Evolutionary conservation across 257 asterid genomes (phyloP).

Genomic region (Ehretia macrophylla): DNA sequence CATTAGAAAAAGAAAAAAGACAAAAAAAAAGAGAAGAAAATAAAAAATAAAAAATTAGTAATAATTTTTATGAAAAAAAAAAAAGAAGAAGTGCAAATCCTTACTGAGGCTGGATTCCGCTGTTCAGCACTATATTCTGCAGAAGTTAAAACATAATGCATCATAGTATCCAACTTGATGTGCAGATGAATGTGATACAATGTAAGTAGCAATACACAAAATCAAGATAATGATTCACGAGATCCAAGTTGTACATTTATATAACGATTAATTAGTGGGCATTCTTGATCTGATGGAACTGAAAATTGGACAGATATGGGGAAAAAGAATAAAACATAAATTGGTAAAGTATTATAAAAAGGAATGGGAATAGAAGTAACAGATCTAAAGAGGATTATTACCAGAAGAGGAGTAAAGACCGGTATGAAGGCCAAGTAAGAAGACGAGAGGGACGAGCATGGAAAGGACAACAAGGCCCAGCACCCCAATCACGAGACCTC

Average conservation of each 20-base stretch:
- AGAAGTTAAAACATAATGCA: conserved; percentile 8
- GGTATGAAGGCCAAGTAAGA: conserved; percentile 77
- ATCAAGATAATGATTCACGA: neutral
- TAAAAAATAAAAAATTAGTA: too few relatives aligned
- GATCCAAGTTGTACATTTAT: neutral
- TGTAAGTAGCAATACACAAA: too few relatives aligned
- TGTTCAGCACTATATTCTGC: conserved; percentile 64
- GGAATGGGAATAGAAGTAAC: neutral
- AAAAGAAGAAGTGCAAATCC: conserved; percentile 22
- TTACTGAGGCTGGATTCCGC: conserved; percentile 57
- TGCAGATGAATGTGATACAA: too few relatives aligned
- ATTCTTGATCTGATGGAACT: neutral
- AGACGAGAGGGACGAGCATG: conserved; percentile 87
- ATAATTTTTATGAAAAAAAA: too few relatives aligned
- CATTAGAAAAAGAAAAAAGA: conserved; percentile 6
- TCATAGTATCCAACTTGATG: neutral
- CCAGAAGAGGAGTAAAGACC: conserved; percentile 65
- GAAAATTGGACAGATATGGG: neutral
- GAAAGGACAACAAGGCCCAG: conserved; percentile 80
- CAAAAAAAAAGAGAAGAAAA: neutral
- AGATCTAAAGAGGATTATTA: conserved; percentile 13
- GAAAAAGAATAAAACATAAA: neutral
- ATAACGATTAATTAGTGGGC: too few relatives aligned
- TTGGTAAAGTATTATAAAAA: neutral
- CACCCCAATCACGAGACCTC: conserved; percentile 68